These are phyloP conservation scores for Lodderomyces pseudojiufengensis DNA, from an alignment of 1,139 yeast species.

Conservation along the genomic window DNA sequence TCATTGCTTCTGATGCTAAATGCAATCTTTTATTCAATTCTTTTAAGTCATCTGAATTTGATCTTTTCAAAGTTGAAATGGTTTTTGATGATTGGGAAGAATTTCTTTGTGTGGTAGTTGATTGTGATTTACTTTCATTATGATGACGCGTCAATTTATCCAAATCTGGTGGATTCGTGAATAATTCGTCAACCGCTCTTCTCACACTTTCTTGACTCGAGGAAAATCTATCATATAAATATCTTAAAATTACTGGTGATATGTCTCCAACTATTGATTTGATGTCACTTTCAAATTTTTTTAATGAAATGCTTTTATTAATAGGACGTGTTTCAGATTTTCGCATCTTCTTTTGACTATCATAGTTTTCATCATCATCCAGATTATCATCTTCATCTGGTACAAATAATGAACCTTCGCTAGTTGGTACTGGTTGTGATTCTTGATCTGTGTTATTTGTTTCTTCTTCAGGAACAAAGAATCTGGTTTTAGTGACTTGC, in stretches of 20 bases:
- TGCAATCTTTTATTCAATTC: conserved; percentile 16
- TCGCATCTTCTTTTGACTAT: not conserved
- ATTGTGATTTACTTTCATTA: not conserved
- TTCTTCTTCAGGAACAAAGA: conserved; percentile 12
- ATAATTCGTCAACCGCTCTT: conserved; percentile 29
- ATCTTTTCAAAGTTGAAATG: not conserved
- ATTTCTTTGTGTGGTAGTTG: not conserved
- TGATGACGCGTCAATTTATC: conserved; percentile 10
- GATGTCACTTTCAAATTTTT: conserved; percentile 21
- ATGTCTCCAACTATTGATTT: conserved; percentile 20
- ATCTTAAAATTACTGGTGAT: conserved; percentile 14
- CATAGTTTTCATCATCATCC: conserved; percentile 4
- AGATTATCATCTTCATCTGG: conserved; percentile 15
- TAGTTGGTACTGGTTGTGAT: not conserved
- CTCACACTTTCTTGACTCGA: conserved; percentile 22
- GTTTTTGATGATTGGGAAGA: not conserved
- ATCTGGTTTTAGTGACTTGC: conserved; percentile 11
- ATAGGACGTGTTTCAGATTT: not conserved
- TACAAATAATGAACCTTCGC: conserved; percentile 15
- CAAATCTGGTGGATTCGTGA: conserved; percentile 16
- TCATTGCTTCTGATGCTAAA: conserved; percentile 13
- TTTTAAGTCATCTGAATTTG: conserved; percentile 8
- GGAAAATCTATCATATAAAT: conserved; percentile 23
- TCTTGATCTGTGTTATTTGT: not conserved
- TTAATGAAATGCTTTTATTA: conserved; percentile 7